A percentile compares a stretch with the other conserved stretches of the same genome.
Evolutionary conservation across 2,329 filamentous ascomycete genomes (phyloP).

Genomic region (Calonectria multiphialidica): DNA sequence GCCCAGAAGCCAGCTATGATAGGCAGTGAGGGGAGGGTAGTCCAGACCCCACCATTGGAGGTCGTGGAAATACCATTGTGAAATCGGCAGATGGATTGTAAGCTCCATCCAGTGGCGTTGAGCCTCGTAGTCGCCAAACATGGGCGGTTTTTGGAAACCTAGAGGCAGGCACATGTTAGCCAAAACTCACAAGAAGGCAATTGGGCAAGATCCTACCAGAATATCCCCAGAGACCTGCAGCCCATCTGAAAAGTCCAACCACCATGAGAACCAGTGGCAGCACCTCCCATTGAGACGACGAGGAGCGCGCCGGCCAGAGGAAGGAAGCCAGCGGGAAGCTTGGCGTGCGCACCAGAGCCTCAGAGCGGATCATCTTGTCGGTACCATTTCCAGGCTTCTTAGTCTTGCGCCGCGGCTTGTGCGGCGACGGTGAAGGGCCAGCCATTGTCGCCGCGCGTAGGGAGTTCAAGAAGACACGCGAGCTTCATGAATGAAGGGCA

Average conservation of each 20-base stretch:
- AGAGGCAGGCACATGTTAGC: slow-evolving; percentile 28
- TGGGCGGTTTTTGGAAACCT: slow-evolving; percentile 86
- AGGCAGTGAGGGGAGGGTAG: slow-evolving; percentile 96
- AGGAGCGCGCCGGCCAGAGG: slow-evolving; percentile 89
- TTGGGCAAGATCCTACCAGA: slow-evolving; percentile 71
- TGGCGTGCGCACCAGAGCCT: slow-evolving; percentile 68
- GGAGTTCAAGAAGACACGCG: slow-evolving; percentile 21
- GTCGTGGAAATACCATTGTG: slow-evolving; percentile 98
- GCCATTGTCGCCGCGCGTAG: slow-evolving; percentile 58
- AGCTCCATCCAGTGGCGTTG: slow-evolving; percentile 99
- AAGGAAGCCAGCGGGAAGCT: slow-evolving; percentile 94
- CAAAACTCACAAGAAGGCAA: slow-evolving; percentile 2
- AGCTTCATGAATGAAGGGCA: slow-evolving; percentile 33
- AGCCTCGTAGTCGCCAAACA: slow-evolving; percentile 98
- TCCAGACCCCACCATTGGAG: slow-evolving; percentile 98
- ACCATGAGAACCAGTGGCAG: slow-evolving; percentile 90
- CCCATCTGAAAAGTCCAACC: slow-evolving; percentile 94
- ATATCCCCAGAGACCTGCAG: slow-evolving; percentile 92
- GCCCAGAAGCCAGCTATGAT: slow-evolving; percentile 97
- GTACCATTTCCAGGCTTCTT: slow-evolving; percentile 61
- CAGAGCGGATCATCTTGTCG: slow-evolving; percentile 51
- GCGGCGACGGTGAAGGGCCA: slow-evolving; percentile 65
- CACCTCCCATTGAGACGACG: slow-evolving; percentile 91
- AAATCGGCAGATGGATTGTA: slow-evolving; percentile 87
- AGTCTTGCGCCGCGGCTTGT: slow-evolving; percentile 70